Evolutionary conservation across 73 alveolate genomes (phyloP).

Genomic region (Uronychia binucleata): DNA sequence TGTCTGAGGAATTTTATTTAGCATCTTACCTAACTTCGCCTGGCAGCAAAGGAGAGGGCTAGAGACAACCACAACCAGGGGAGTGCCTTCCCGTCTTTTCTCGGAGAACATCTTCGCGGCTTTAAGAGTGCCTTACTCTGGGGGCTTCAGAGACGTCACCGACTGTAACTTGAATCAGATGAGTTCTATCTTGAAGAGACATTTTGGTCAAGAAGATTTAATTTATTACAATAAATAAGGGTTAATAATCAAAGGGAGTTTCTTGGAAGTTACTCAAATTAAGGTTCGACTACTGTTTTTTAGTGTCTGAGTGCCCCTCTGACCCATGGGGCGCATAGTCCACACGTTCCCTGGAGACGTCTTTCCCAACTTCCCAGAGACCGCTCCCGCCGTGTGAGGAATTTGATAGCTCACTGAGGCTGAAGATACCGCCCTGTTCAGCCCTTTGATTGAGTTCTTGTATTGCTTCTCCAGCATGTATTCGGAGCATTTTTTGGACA

Average conservation of each 20-base stretch:
- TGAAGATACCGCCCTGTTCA: too few species aligned
- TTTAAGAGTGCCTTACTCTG: slow-evolving; percentile 2
- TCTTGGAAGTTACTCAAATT: too few species aligned
- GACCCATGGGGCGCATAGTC: neutral
- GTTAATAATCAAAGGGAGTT: too few species aligned
- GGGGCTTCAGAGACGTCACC: slow-evolving; percentile 65
- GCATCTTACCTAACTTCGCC: slow-evolving; percentile 1
- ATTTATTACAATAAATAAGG: too few species aligned
- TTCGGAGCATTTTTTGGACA: neutral
- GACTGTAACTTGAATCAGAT: slow-evolving; percentile 52
- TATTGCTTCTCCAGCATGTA: neutral
- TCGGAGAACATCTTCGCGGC: slow-evolving; percentile 27
- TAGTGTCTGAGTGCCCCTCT: neutral
- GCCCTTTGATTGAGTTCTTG: too few species aligned
- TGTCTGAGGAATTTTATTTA: slow-evolving; percentile 29
- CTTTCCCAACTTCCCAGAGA: too few species aligned
- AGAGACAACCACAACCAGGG: slow-evolving; percentile 60
- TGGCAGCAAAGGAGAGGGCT: slow-evolving; percentile 50
- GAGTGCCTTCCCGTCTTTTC: slow-evolving; percentile 31
- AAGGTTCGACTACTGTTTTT: neutral
- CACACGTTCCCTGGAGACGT: neutral
- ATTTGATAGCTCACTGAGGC: too few species aligned
- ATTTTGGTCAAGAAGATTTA: slow-evolving; percentile 3
- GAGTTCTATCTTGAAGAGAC: slow-evolving; percentile 66
- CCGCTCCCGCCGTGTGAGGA: too few species aligned